Base-by-base conservation (phyloP, 2,329 filamentous ascomycete species). In the Cladosporium colombiae region DNA sequence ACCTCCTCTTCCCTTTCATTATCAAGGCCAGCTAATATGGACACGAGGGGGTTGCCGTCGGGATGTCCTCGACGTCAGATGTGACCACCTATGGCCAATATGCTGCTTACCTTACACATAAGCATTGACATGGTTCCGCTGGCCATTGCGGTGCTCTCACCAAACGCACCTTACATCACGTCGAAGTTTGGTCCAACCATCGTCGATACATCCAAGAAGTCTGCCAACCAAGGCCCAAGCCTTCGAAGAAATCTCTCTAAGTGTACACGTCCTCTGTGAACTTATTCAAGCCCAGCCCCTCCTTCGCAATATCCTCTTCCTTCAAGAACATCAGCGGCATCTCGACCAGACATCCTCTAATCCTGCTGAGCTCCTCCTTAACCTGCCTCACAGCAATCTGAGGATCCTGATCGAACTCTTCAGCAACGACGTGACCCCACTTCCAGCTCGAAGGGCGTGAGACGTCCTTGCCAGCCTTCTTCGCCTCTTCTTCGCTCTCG, bases 271-370 rank as follows among this genome's bases (percentile, higher is more conserved):
- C 79, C 74, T 82, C 81, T 1, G 81, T 83, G 65, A 82, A 76
- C 25, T 79, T 77, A 71, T 83, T 83, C 69, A 83, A 69, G 25
- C 85, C 84, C 73, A 96, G 72, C 0, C 93, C 92, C 71, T 92
- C 87, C 83, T 93, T 89, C 4, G 93, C 94, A 77, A 97, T 89
- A 76, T 97, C 93, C 73, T 92, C 86, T 37, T 93, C 90, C 72
- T 90, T 89, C 76, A 97, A 81, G 81, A 97, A 97, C 70, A 92
- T 83, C 71, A 97, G 81, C 31, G 93, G 92, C 93, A 97, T 97
- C 82, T 97, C 91, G 8, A 97, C 81, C 58, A 83, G 69, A 21
- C 77, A 82, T n/a, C 81, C 81, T 53, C 89, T 88, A 8, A 93
- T 91, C 31, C 72, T 76, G 44, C 69, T 89, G 86, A 96, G 91